Evolutionary conservation across 306 rosid genomes (phyloP), one percentile per base, ranked within the genome.

Genomic region (Prosopis cineraria): DNA sequence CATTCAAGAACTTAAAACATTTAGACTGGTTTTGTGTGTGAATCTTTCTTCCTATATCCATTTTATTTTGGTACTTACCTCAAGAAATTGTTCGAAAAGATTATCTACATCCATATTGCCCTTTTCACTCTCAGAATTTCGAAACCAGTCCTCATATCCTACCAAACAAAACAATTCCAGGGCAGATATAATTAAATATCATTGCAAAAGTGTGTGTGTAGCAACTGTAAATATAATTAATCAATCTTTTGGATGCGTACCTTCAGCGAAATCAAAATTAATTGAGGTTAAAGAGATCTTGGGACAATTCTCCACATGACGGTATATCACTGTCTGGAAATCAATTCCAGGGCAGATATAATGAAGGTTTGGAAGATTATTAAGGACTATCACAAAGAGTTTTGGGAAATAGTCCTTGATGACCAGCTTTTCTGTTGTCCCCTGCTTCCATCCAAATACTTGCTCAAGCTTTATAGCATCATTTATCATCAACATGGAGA

Each of bases 251-350:
- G 12, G 12, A 40, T 40, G 48, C 48, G 11, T 43, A 43, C 48
- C 3, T 0, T 12, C 17, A 11, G 2, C 0, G 48, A 43, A 43
- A 1, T 2, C 17, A 1, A 3, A 1, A 43, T 2, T 9, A 10
- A 8, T 6, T 40, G 48, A 43, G 12, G 17, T 43, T 43, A 43
- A 47, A 17, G 74, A 50, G 41, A 36, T 3, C 10, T 50, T 52
- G 36, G 66, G 74, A 37, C 80, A 76, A 25, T 34, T 22, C 22
- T 50, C n/a, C 50, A 66, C 74, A 47, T 17, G 1, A 66, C 13
- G 63, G 36, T 16, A 11, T 5, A 14, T 13, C 9, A 22, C 16
- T 11, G 10, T 36, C 45, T 31, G 44, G 25, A 64, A 31, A 25
- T 66, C 68, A 66, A 52, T 66, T 12, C 55, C 41, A 36, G 53